Conservation (phyloP, 1,284 basidiomycete species). For the Agroathelia rolfsii region DNA sequence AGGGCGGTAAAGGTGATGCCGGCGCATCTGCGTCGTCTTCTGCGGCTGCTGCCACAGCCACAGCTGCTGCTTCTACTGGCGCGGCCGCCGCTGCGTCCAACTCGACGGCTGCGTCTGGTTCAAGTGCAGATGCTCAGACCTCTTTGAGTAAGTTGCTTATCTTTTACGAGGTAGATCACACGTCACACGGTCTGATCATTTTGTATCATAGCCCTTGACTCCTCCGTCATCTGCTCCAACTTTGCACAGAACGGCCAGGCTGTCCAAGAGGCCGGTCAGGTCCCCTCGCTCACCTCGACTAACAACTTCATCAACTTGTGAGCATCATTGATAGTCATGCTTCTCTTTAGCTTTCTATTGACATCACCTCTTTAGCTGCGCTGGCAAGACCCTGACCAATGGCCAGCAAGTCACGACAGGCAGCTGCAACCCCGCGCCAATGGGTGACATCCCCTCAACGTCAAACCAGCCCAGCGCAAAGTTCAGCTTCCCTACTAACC, state of each 20-base stretch:
- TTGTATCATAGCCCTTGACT: slow-evolving; percentile 26
- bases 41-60: slow-evolving; percentile 12
- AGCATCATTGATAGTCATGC: too few species aligned
- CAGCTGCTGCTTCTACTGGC: too few species aligned
- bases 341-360: too few species aligned
- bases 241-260: slow-evolving; percentile 35
- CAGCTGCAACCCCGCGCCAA: slow-evolving; percentile 30
- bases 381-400: slow-evolving; percentile 27
- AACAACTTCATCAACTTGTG: slow-evolving; percentile 55
- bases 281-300: slow-evolving; percentile 34
- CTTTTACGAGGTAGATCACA: not conserved
- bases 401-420: slow-evolving; percentile 33
- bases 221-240: slow-evolving; percentile 29
- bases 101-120: slow-evolving; percentile 60
- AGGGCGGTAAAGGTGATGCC: slow-evolving; percentile 9
- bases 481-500: slow-evolving; percentile 36
- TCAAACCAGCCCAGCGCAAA: slow-evolving; percentile 40
- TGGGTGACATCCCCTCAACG: slow-evolving; percentile 32
- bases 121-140: slow-evolving; percentile 22
- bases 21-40: slow-evolving; percentile 10
- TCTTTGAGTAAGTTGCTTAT: slow-evolving; percentile 19
- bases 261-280: slow-evolving; percentile 32
- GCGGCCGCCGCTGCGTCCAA: slow-evolving; percentile 53
- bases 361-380: too few species aligned
- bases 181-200: too few species aligned